phyloP scores from a whole-genome alignment of 2,329 filamentous ascomycete species.

The Anisogramma anomala region DNA sequence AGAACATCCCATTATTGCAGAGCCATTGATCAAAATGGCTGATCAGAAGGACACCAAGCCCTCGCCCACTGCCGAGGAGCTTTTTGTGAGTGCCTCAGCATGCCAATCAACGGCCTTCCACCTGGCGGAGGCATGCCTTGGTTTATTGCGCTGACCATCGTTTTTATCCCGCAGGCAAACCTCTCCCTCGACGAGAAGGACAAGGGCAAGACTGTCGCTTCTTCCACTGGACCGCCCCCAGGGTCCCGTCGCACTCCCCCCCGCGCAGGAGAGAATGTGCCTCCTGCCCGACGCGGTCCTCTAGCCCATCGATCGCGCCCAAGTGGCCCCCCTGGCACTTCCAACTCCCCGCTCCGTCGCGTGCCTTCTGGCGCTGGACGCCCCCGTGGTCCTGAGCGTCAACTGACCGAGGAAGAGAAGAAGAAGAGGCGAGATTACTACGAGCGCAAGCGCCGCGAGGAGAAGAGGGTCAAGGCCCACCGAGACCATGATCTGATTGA shows the following conservation, averaged over 20 bases:
- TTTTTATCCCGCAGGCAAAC: constrained; percentile 44
- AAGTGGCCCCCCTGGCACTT: constrained; percentile 24
- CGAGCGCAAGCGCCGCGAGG: constrained; percentile 39
- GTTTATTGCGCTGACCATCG: constrained; percentile 17
- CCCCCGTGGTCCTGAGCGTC: constrained; percentile 54
- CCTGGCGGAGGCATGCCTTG: too few relatives aligned
- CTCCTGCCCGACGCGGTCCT: constrained; percentile 31
- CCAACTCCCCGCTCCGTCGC: constrained; percentile 24
- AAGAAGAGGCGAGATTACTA: constrained; percentile 42
- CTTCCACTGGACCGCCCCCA: constrained; percentile 28
- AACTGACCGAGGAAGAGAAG: constrained; percentile 47
- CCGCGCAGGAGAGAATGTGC: constrained; percentile 36
- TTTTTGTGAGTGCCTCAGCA: constrained; percentile 55
- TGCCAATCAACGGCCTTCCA: background rate
- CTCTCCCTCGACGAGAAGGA: constrained; percentile 58
- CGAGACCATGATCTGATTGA: constrained; percentile 78
- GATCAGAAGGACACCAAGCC: constrained; percentile 31
- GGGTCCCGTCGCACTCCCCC: constrained; percentile 25
- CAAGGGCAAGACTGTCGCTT: constrained; percentile 26
- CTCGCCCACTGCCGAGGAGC: constrained; percentile 52
- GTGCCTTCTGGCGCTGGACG: constrained; percentile 34
- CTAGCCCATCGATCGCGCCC: constrained; percentile 42
- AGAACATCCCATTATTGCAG: constrained; percentile 23
- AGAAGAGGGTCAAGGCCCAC: constrained; percentile 34
- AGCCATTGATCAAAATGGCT: constrained; percentile 38